Conservation (phyloP, 192 early-diverging fungal species). For the Linnemannia hyalina region DNA sequence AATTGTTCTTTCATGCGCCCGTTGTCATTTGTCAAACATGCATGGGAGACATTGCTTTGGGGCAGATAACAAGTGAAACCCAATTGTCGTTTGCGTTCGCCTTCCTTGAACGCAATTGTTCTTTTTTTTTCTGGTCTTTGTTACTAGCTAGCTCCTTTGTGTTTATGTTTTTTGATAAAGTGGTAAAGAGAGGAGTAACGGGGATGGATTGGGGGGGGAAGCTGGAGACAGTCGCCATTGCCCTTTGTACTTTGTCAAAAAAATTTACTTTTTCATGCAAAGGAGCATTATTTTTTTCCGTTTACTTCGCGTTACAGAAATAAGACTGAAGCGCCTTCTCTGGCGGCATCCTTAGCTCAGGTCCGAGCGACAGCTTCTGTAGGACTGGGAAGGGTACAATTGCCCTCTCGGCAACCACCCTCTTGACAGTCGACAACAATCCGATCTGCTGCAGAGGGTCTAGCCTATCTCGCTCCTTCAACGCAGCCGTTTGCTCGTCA, state of each 20-base stretch:
- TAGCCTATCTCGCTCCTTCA: neutral
- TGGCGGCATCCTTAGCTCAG: neutral
- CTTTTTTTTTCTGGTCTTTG: neutral
- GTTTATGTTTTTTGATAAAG: neutral
- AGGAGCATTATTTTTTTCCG: too few species aligned
- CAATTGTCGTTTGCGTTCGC: conserved; percentile 1
- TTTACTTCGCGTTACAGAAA: neutral
- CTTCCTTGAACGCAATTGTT: neutral
- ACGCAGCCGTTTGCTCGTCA: neutral
- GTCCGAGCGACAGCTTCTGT: neutral
- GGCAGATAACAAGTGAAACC: neutral
- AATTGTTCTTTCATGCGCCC: neutral
- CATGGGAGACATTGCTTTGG: neutral
- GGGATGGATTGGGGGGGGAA: too few species aligned
- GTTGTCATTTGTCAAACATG: neutral
- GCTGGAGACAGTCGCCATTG: too few species aligned
- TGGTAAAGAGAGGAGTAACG: neutral
- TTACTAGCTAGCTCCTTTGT: neutral
- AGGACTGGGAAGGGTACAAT: neutral
- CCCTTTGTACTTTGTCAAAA: too few species aligned
- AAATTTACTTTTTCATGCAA: too few species aligned
- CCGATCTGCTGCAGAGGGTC: neutral
- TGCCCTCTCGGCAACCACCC: neutral
- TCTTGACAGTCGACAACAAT: neutral
- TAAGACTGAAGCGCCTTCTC: neutral